These are phyloP conservation scores for Pisolithus tinctorius DNA, from an alignment of 768 basidiomycete species.

Conservation along the genomic window DNA sequence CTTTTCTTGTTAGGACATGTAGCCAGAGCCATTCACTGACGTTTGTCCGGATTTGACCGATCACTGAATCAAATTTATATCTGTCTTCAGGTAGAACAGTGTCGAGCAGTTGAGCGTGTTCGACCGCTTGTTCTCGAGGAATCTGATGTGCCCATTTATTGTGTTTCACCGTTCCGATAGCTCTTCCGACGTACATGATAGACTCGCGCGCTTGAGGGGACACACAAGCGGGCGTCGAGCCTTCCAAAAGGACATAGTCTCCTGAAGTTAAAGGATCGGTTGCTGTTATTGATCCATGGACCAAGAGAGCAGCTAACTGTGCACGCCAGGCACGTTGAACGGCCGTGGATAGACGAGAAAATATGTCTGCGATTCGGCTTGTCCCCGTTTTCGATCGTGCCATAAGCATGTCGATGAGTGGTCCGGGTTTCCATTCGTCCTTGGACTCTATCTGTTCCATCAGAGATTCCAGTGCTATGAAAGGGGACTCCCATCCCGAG, in stretches of 20 bases:
- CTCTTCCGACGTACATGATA: conserved; percentile 81
- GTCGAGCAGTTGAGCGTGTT: conserved; percentile 61
- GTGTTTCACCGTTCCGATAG: conserved; percentile 75
- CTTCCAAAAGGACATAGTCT: conserved; percentile 51
- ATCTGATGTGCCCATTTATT: conserved; percentile 77
- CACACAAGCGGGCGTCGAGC: conserved; percentile 70
- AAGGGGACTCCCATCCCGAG: conserved; percentile 82
- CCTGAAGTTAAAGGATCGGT: conserved; percentile 63
- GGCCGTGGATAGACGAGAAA: conserved; percentile 61
- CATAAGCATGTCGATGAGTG: conserved; percentile 73
- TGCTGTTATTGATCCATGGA: conserved; percentile 63
- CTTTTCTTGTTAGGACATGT: conserved; percentile 76
- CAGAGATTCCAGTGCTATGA: conserved; percentile 63
- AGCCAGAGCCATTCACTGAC: conserved; percentile 94
- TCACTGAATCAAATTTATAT: conserved; percentile 67
- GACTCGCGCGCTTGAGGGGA: conserved; percentile 69
- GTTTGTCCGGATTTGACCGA: conserved; percentile 68
- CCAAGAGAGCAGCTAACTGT: conserved; percentile 74
- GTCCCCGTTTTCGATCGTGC: conserved; percentile 72
- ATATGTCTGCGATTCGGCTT: conserved; percentile 64
- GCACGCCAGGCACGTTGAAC: conserved; percentile 81
- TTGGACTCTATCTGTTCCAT: conserved; percentile 54
- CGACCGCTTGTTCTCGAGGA: conserved; percentile 56
- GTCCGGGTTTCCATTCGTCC: conserved; percentile 57
- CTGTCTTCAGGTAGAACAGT: conserved; percentile 68